Evolutionary conservation across 768 basidiomycete genomes (phyloP).

Genomic region (Mycena albidolilacea): DNA sequence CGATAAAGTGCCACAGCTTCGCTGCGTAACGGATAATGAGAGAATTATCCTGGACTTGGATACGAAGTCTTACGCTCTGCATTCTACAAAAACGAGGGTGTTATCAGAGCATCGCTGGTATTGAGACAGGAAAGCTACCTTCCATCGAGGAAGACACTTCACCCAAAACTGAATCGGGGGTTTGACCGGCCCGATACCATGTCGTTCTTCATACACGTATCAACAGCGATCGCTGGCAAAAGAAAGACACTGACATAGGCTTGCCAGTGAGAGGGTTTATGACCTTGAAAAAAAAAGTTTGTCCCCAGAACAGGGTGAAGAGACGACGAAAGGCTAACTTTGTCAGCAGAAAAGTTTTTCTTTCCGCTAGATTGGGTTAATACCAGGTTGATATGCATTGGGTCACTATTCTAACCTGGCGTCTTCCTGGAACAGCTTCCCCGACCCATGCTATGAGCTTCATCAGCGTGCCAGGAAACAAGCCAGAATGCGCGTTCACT

Average conservation of each 20-base stretch:
- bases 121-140: conserved; percentile 13
- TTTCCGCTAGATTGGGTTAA: conserved; percentile 65
- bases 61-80: conserved; percentile 89
- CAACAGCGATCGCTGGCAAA: conserved; percentile 10
- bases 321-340: conserved; percentile 50
- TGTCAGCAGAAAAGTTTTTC: conserved; percentile 86
- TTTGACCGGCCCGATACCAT: conserved; percentile 93
- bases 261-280: conserved; percentile 87
- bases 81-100: conserved; percentile 59
- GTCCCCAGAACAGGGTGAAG: background rate
- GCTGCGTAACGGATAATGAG: conserved; percentile 5
- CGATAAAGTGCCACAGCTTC: conserved; percentile 89
- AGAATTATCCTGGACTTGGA: conserved; percentile 68
- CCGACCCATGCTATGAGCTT: conserved; percentile 72
- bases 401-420: too few relatives aligned
- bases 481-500: background rate
- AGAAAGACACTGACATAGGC: conserved; percentile 66
- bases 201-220: conserved; percentile 63
- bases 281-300: conserved; percentile 58
- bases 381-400: background rate
- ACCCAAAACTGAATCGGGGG: conserved; percentile 84
- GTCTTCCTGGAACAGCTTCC: conserved; percentile 86
- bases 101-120: background rate
- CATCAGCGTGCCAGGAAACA: background rate
- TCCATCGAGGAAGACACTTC: conserved; percentile 94